phyloP scores from a whole-genome alignment of 805 yeast genomes.

The Ogataea nakhonphanomensis region DNA sequence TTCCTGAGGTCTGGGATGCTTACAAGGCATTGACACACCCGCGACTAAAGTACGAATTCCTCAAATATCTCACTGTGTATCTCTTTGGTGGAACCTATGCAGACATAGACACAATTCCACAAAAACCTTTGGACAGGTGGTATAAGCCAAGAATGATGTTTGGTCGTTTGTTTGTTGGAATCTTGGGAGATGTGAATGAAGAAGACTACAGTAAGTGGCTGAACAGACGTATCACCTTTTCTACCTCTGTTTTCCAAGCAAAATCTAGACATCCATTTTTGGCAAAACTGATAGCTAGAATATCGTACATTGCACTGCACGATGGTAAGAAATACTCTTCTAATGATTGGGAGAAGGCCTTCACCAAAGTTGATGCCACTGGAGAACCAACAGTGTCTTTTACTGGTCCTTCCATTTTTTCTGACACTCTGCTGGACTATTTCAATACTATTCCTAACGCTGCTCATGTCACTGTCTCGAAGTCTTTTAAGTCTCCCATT shows the following conservation, averaged over 20 bases:
- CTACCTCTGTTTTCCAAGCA: conserved; percentile 21
- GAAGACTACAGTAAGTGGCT: conserved; percentile 16
- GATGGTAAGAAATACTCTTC: conserved; percentile 9
- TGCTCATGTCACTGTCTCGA: conserved; percentile 8
- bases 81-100: conserved; percentile 55
- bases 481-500: conserved; percentile 6
- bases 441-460: conserved; percentile 18
- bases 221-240: conserved; percentile 22
- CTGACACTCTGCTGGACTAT: conserved; percentile 25
- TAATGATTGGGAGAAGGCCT: conserved; percentile 18
- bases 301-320: conserved; percentile 18
- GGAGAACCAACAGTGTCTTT: conserved; percentile 23
- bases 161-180: conserved; percentile 19
- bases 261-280: conserved; percentile 25
- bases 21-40: conserved; percentile 45
- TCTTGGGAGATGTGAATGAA: conserved; percentile 22
- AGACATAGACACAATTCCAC: conserved; percentile 49
- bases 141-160: conserved; percentile 15
- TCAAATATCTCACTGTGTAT: conserved; percentile 46
- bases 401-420: conserved; percentile 25
- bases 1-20: conserved; percentile 50
- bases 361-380: conserved; percentile 15
- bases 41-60: conserved; percentile 46
- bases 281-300: conserved; percentile 24
- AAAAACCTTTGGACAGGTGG: conserved; percentile 36